phyloP scores from a whole-genome alignment of 2,329 filamentous ascomycete species.

The Chaetomiaceae sp. region DNA sequence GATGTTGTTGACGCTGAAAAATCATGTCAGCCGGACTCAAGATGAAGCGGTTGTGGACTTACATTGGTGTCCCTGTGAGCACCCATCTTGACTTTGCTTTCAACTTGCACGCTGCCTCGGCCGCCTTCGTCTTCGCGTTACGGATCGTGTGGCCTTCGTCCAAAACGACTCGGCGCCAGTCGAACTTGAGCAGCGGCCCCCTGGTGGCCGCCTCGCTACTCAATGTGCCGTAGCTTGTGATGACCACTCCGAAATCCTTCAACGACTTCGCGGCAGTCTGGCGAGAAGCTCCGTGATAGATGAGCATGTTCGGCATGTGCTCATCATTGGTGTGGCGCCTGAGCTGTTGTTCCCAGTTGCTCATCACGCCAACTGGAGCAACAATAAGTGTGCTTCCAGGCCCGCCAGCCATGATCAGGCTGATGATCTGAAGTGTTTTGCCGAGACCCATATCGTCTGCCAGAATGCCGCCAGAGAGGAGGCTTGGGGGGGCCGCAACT shows the following conservation, averaged over 20 bases:
- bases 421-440: constrained; percentile 83
- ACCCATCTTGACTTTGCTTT: constrained; percentile 72
- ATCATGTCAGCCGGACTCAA: constrained; percentile 27
- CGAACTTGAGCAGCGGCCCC: constrained; percentile 43
- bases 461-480: constrained; percentile 78
- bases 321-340: constrained; percentile 63
- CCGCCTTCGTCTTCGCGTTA: constrained; percentile 68
- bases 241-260: constrained; percentile 65
- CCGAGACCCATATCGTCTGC: constrained; percentile 92
- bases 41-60: constrained; percentile 26
- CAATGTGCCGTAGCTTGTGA: constrained; percentile 80
- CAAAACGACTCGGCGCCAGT: constrained; percentile 75
- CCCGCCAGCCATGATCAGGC: constrained; percentile 60
- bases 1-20: constrained; percentile 63
- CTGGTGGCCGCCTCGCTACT: constrained; percentile 52
- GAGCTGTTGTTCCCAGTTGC: constrained; percentile 83
- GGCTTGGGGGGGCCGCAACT: constrained; percentile 50
- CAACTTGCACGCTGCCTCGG: constrained; percentile 63
- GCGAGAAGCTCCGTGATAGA: constrained; percentile 67
- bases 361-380: constrained; percentile 80
- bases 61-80: constrained; percentile 75
- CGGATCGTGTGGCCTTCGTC: constrained; percentile 82
- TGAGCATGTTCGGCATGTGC: constrained; percentile 61
- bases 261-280: constrained; percentile 53
- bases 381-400: constrained; percentile 70